Percentiles rank a stretch among this genome's conserved stretches.
phyloP scores from a whole-genome alignment of 768 basidiomycete species.

The Auriscalpium orientale region DNA sequence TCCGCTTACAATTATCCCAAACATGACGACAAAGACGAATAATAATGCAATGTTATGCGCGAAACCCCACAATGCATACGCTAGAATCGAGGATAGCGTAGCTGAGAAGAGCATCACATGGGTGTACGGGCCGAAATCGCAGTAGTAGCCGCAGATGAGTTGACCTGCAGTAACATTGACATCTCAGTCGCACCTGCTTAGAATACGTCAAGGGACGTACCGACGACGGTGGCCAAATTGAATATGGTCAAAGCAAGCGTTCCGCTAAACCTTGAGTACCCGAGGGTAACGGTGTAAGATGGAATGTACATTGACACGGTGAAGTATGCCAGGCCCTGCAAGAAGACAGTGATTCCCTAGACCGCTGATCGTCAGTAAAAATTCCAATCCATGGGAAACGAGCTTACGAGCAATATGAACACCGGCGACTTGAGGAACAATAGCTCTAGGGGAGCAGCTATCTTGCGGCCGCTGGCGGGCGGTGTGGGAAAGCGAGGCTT shows the following conservation, averaged over 20 bases:
- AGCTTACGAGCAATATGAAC: constrained; percentile 18
- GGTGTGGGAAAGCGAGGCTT: constrained; percentile 17
- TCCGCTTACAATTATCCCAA: constrained; percentile 16
- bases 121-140: constrained; percentile 19
- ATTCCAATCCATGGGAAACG: not conserved
- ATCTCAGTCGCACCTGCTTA: not conserved
- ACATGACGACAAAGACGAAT: constrained; percentile 18
- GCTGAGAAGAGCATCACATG: constrained; percentile 16
- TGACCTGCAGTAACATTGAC: constrained; percentile 5
- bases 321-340: constrained; percentile 21
- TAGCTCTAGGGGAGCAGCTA: constrained; percentile 14
- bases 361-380: not conserved
- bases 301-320: constrained; percentile 21
- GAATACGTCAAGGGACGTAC: not conserved
- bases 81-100: constrained; percentile 11
- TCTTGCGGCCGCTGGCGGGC: constrained; percentile 6
- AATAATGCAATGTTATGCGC: constrained; percentile 14
- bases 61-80: constrained; percentile 19
- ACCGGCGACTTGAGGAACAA: constrained; percentile 14
- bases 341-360: constrained; percentile 11
- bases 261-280: constrained; percentile 14
- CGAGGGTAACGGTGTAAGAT: constrained; percentile 14
- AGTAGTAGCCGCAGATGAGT: constrained; percentile 17
- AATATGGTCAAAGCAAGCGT: constrained; percentile 18
- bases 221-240: constrained; percentile 19